Evolutionary conservation across 257 asterid species (phyloP).

Genomic region (Petunia axillaris): DNA sequence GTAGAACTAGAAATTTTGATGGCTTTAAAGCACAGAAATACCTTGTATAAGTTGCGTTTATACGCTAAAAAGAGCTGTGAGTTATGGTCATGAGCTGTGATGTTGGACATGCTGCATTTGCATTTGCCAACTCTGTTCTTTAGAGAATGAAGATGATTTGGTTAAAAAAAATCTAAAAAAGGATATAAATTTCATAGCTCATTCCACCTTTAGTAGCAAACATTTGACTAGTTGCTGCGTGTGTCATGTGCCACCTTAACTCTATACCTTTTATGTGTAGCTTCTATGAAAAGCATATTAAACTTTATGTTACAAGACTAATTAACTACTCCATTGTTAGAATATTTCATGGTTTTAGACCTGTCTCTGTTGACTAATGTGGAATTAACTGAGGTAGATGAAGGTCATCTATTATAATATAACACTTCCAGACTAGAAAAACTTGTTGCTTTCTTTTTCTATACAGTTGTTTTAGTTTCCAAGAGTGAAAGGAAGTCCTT

Average conservation of each 20-base stretch:
- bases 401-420: conserved; percentile 11
- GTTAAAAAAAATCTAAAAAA: neutral
- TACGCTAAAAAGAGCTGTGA: neutral
- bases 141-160: neutral
- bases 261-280: neutral
- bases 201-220: conserved; percentile 3
- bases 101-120: neutral
- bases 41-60: neutral
- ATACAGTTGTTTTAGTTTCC: conserved; percentile 14
- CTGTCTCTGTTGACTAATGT: conserved; percentile 23
- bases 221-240: neutral
- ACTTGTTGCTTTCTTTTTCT: conserved; percentile 19
- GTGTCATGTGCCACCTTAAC: conserved; percentile 1
- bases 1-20: neutral
- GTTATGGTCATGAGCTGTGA: neutral
- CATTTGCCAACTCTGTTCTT: neutral
- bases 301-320: neutral
- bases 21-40: neutral
- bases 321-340: conserved; percentile 10
- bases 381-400: neutral
- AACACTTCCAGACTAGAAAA: conserved; percentile 32
- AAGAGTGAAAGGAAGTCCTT: conserved; percentile 43
- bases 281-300: neutral
- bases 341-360: neutral
- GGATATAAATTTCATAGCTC: neutral